Base-by-base conservation (phyloP, 805 yeast genomes). In the Wickerhamiella lipophila region DNA sequence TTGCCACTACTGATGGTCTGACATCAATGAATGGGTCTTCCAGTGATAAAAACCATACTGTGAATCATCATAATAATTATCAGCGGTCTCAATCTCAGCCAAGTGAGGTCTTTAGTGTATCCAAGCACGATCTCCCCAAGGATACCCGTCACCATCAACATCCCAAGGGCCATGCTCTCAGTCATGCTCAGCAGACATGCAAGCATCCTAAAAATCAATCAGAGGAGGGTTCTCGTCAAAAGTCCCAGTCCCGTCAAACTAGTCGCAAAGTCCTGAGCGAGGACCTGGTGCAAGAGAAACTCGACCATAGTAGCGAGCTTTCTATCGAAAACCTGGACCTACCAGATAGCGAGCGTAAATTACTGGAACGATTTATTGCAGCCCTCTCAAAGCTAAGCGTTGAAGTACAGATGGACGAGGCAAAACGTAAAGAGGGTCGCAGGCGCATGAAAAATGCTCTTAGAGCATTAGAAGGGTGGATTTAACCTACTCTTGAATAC, bases 321-420 rank as follows among this genome's bases (percentile, higher is more conserved):
- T 92, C 85, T 56, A 83, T 87, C 60, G 76, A 79, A 38, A 76
- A 77, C 47, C 65, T 88, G 51, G 83, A 81, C 34, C 70, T 87
- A 54, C 87, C 89, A 8, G 66, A 73, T 0, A 81, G 80, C 51
- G 95, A 87, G 59, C 81, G 83, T 55, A 80, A 77, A 57, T 70
- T 88, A 36, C 69, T 89, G 39, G 96, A 89, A 59, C 79, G 85
- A 63, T 77, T 89, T 44, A 83, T 89, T 2, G 95, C 87, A 58
- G 79, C 94, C 1, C 69, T 89, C 42, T 80, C 92, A 35, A 73
- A 92, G 57, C 72, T 92, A 51, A 86, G 95, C 2, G 85, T 88
- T 47, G 96, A 87, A 60, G 86, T 92, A 84, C 82, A 87, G 48
- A 62, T 84, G 49, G 95, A 89, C 62, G 85, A 85, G 25, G 77